A percentile compares a stretch with the other conserved stretches of the same genome.
Conservation (phyloP, 768 basidiomycete species). For the Nidularia sp. region DNA sequence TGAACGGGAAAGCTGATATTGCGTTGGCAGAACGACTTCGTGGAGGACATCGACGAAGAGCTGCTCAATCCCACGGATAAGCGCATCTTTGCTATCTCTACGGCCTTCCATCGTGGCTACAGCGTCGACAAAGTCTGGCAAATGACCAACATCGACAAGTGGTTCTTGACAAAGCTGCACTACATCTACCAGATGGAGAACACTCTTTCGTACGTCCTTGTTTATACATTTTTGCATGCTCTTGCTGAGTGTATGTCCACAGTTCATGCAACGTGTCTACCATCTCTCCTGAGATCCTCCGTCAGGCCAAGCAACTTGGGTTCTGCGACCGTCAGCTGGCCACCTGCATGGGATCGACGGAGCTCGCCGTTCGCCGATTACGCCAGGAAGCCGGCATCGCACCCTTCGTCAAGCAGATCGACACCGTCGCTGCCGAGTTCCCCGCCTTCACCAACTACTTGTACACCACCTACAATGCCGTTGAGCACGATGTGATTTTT, state of each 20-base stretch:
- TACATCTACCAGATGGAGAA: slow-evolving; percentile 82
- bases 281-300: slow-evolving; percentile 59
- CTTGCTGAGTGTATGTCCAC: background rate
- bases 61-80: slow-evolving; percentile 94
- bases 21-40: slow-evolving; percentile 68
- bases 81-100: slow-evolving; percentile 94
- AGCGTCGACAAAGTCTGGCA: slow-evolving; percentile 95
- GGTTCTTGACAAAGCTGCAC: slow-evolving; percentile 91
- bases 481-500: slow-evolving; percentile 89
- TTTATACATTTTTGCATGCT: background rate
- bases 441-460: slow-evolving; percentile 98
- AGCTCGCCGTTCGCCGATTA: slow-evolving; percentile 86
- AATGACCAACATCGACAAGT: slow-evolving; percentile 98
- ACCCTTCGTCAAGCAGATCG: slow-evolving; percentile 98
- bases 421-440: slow-evolving; percentile 98
- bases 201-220: slow-evolving; percentile 57
- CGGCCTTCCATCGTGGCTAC: slow-evolving; percentile 90
- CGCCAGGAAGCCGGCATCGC: slow-evolving; percentile 80
- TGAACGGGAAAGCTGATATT: background rate
- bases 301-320: slow-evolving; percentile 88
- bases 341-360: slow-evolving; percentile 78
- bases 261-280: slow-evolving; percentile 65
- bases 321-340: slow-evolving; percentile 95
- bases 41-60: slow-evolving; percentile 91
- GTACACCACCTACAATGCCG: slow-evolving; percentile 97